These are phyloP conservation scores for Dictyostelium firmibasis DNA, from an alignment of 78 protist genomes.

Conservation along the genomic window DNA sequence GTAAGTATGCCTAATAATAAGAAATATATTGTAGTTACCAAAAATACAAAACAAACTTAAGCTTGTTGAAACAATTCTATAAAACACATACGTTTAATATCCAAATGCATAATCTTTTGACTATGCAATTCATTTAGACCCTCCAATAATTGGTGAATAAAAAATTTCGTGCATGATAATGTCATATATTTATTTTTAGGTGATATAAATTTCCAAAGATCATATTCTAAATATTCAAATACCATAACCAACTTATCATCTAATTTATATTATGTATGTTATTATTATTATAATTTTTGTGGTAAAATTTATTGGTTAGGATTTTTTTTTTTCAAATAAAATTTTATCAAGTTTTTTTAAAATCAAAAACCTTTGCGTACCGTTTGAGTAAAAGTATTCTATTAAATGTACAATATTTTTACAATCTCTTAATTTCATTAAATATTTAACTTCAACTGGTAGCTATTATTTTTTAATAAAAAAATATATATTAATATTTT, in stretches of 20 bases:
- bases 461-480: neutral
- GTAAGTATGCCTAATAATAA: neutral
- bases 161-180: conserved; percentile 29
- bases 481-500: neutral
- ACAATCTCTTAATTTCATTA: conserved; percentile 33
- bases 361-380: neutral
- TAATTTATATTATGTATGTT: neutral
- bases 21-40: neutral
- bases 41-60: no score
- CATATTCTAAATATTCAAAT: conserved; percentile 65
- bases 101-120: conserved; percentile 49
- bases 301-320: no score
- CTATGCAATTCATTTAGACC: conserved; percentile 37
- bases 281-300: neutral
- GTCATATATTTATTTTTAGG: conserved; percentile 29
- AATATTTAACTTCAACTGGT: conserved; percentile 69
- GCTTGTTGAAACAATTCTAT: neutral
- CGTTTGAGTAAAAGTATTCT: conserved; percentile 55
- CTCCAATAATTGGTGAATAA: conserved; percentile 26
- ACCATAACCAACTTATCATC: conserved; percentile 38
- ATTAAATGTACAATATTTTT: conserved; percentile 30
- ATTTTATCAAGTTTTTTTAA: no score
- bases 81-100: conserved; percentile 55
- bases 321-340: neutral
- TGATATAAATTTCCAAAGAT: conserved; percentile 65